Evolutionary conservation across 306 rosid genomes (phyloP), one percentile per base, ranked within the genome.

Genomic region (Begonia peltatifolia): DNA sequence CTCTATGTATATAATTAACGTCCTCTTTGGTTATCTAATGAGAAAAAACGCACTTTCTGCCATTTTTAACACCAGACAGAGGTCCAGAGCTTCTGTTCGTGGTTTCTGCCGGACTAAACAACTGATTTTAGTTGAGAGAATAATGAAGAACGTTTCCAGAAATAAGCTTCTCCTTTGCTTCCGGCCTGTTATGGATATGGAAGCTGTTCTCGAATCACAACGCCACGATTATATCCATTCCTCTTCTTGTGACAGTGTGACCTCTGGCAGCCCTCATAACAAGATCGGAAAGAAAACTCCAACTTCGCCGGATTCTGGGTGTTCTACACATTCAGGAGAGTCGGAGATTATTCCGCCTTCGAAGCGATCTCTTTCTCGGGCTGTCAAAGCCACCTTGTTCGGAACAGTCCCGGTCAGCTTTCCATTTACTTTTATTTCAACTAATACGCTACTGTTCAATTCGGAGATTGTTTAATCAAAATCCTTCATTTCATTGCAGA

Each of bases 111-210:
- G 2, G 38, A 30, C 38, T 7, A 30, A 5, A 30, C 8, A 30
- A n/a, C 48, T n/a, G 48, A 10, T 44, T 44, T 17, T 10, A 44
- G 14, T 12, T 25, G 35, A 22, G 52, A 57, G 42, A 23, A 10
- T 49, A 50, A 88, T 76, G 97, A 79, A 63, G 75, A 77, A 50
- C 60, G 72, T 11, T 57, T 71, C 87, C 14, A 75, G 66, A 50
- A 87, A 65, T 75, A 83, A 58, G 74, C 76, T 84, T 62, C 61
- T 80, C 59, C 76, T 71, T 42, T 89, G 97, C 61, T 83, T 80
- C 56, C 90, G 83, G 50, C 87, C 94, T 9, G 72, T 41, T 12
- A 75, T 63, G 12, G 84, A 80, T 46, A 53, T 72, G 38, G 95
- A 76, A 57, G 58, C 43, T 56, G 52, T 66, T 70, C 64, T 76